Conservation (phyloP, 2,329 filamentous ascomycete genomes). For the Phyllosticta capitalensis region DNA sequence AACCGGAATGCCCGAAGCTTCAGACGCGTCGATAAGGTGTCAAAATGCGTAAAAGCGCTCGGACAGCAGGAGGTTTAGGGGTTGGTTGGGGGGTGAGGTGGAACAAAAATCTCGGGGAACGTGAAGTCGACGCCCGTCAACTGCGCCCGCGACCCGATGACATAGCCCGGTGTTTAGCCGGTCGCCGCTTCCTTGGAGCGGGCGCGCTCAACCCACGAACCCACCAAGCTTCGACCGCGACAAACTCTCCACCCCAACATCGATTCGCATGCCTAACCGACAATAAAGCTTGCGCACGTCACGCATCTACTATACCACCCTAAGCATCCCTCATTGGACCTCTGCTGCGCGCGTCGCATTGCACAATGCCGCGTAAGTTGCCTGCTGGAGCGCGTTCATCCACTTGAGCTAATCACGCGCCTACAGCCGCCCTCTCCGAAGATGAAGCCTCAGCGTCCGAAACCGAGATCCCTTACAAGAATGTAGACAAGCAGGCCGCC, state of each 20-base stretch:
- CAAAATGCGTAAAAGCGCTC: not conserved
- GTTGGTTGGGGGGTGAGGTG: slow-evolving; percentile 3
- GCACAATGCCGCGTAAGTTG: slow-evolving; percentile 21
- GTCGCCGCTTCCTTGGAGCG: too few species aligned
- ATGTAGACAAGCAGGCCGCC: slow-evolving; percentile 16
- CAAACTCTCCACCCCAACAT: too few species aligned
- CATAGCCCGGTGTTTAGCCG: not conserved
- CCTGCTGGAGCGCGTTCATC: not conserved
- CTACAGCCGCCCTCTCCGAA: slow-evolving; percentile 31
- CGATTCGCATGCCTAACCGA: too few species aligned
- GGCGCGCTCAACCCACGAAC: too few species aligned
- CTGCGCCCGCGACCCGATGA: not conserved
- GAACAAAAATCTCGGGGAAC: slow-evolving; percentile 10
- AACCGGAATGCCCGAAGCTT: not conserved
- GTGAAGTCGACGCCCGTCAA: slow-evolving; percentile 2
- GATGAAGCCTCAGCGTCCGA: slow-evolving; percentile 25
- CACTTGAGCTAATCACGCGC: not conserved
- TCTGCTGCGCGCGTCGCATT: not conserved
- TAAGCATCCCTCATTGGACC: not conserved
- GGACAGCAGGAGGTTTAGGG: slow-evolving; percentile 1
- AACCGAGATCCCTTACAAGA: slow-evolving; percentile 20
- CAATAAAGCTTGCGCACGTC: too few species aligned
- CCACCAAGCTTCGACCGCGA: too few species aligned
- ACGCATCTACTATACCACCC: too few species aligned
- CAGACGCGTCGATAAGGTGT: not conserved